phyloP scores from a whole-genome alignment of 2,329 filamentous ascomycete genomes.

The Purpureocillium lavendulum region DNA sequence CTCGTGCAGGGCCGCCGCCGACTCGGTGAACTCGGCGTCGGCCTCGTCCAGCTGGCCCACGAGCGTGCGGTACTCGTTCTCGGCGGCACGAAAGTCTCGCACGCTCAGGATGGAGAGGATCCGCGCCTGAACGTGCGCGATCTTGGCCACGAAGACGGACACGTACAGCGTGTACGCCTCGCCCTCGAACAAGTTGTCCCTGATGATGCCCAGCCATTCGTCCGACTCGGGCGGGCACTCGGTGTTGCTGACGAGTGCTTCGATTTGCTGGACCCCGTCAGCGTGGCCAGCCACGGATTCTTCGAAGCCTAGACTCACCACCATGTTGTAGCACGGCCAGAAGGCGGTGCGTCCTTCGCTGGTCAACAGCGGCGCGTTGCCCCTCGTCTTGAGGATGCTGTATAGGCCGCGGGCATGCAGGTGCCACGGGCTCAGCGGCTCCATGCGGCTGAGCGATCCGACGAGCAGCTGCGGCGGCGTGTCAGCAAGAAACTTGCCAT shows the following conservation, averaged over 20 bases:
- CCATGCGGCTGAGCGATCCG: conserved; percentile 21
- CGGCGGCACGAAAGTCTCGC: conserved; percentile 18
- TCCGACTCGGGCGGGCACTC: conserved; percentile 26
- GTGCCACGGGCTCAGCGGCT: conserved; percentile 24
- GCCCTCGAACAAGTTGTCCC: conserved; percentile 11
- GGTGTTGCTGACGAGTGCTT: conserved; percentile 20
- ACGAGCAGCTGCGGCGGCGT: conserved; percentile 22
- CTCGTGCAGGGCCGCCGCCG: conserved; percentile 6
- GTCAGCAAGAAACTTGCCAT: too few species aligned
- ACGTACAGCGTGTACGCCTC: conserved; percentile 20
- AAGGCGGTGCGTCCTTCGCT: conserved; percentile 21
- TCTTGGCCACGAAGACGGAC: conserved; percentile 16
- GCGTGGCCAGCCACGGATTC: background rate
- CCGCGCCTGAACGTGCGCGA: conserved; percentile 17
- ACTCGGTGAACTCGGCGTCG: conserved; percentile 12
- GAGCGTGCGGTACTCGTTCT: conserved; percentile 16
- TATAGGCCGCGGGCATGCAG: conserved; percentile 26
- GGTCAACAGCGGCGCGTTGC: conserved; percentile 14
- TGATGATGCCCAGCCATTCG: conserved; percentile 25
- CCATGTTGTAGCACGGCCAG: conserved; percentile 29
- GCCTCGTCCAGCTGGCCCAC: conserved; percentile 16
- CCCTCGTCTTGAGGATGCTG: conserved; percentile 26
- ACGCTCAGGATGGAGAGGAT: conserved; percentile 16
- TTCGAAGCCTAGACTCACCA: conserved; percentile 18
- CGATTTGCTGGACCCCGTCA: conserved; percentile 25